Percentiles rank a stretch among this genome's conserved stretches.
These are phyloP conservation scores for Nothophaeocryptopus gaeumannii DNA, from an alignment of 2,329 filamentous ascomycete genomes.

Conservation along the genomic window DNA sequence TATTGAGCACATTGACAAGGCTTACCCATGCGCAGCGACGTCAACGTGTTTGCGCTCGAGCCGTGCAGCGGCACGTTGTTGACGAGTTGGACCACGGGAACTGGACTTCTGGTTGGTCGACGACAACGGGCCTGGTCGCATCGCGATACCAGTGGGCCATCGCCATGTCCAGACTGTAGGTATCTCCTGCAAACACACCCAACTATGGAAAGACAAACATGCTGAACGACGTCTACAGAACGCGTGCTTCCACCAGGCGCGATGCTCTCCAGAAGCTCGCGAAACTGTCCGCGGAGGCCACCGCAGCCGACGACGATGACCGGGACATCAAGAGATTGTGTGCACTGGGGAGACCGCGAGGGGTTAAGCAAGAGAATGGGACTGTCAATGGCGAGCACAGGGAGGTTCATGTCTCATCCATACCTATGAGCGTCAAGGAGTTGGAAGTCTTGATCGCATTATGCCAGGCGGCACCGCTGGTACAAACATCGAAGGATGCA, in stretches of 20 bases:
- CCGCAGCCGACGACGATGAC: slow-evolving; percentile 24
- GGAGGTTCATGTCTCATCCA: slow-evolving; percentile 21
- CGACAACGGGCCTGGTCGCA: no score
- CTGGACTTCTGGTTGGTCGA: no score
- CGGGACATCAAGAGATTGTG: slow-evolving; percentile 44
- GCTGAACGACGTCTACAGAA: slow-evolving; percentile 18
- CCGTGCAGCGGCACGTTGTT: no score
- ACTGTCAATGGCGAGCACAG: slow-evolving; percentile 8
- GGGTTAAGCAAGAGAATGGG: background rate
- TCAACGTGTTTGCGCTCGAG: no score
- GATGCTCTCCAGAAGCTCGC: slow-evolving; percentile 53
- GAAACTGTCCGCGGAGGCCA: slow-evolving; percentile 43
- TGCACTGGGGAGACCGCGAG: slow-evolving; percentile 28
- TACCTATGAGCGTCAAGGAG: slow-evolving; percentile 66
- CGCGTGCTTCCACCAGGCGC: slow-evolving; percentile 39
- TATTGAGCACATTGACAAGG: no score
- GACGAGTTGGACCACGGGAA: no score
- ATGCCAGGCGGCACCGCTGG: slow-evolving; percentile 79
- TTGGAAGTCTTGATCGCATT: slow-evolving; percentile 87
- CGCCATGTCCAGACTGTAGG: no score
- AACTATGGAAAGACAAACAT: background rate
- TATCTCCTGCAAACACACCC: no score
- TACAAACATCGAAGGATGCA: slow-evolving; percentile 69
- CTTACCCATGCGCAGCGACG: no score
- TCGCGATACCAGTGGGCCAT: no score